These are phyloP conservation scores for Eucalyptus erythrocorys DNA, from an alignment of 345 rosid genomes.

Conservation along the genomic window DNA sequence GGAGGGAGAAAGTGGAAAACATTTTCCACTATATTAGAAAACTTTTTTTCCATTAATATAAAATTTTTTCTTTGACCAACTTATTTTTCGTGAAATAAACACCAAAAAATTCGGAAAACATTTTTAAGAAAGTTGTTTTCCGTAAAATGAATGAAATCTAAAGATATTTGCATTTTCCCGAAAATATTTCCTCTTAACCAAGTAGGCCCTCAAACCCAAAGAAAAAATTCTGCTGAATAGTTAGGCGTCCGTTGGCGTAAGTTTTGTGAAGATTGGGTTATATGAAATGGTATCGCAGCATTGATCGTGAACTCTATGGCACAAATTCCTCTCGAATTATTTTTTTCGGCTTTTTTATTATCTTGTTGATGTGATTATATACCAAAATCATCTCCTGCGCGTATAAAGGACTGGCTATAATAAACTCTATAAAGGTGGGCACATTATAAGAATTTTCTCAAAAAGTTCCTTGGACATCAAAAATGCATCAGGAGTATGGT, in stretches of 20 bases:
- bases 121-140: too few species aligned
- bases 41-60: too few species aligned
- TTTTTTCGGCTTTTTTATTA: too few species aligned
- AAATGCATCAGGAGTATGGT: background rate
- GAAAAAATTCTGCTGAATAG: background rate
- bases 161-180: too few species aligned
- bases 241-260: background rate
- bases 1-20: too few species aligned
- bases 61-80: too few species aligned
- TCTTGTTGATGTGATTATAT: background rate
- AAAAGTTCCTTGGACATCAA: background rate
- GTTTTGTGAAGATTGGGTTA: background rate
- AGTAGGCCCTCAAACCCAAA: background rate
- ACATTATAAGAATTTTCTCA: background rate
- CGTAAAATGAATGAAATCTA: too few species aligned
- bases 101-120: too few species aligned
- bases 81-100: accelerated
- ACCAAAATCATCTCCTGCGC: background rate
- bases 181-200: too few species aligned
- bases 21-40: too few species aligned
- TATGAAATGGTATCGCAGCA: background rate
- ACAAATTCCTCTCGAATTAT: background rate
- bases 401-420: background rate
- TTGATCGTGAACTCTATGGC: background rate
- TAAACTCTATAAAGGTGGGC: background rate